A percentile compares a stretch with the other conserved stretches of the same genome.
Conservation (phyloP, 345 rosid genomes). For the Geranium rotundifolium region DNA sequence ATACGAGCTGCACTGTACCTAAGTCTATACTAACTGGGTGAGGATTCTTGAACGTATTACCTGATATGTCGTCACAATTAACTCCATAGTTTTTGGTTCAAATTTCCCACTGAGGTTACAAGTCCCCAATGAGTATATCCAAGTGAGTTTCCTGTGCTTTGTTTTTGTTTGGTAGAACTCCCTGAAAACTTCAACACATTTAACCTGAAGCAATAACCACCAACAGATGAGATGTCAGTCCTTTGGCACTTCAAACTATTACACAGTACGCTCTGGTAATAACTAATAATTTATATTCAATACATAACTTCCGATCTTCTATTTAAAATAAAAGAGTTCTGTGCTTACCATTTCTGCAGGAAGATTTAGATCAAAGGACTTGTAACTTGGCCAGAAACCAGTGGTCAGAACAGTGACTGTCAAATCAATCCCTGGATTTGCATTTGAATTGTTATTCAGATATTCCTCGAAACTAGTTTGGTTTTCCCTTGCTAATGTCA, state of each 20-base stretch:
- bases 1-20: background rate
- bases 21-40: background rate
- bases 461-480: slow-evolving; percentile 64
- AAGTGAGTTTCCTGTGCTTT: slow-evolving; percentile 57
- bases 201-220: slow-evolving; percentile 34
- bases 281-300: background rate
- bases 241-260: background rate
- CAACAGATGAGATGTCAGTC: background rate
- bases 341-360: slow-evolving; percentile 65
- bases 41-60: slow-evolving; percentile 17
- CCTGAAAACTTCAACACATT: slow-evolving; percentile 53
- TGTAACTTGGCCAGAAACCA: slow-evolving; percentile 90
- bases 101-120: slow-evolving; percentile 53
- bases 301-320: background rate
- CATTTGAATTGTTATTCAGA: slow-evolving; percentile 38
- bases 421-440: slow-evolving; percentile 67
- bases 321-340: background rate
- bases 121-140: slow-evolving; percentile 61
- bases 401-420: slow-evolving; percentile 79
- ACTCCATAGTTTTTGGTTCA: slow-evolving; percentile 48
- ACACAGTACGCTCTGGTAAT: background rate
- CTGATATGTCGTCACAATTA: slow-evolving; percentile 75
- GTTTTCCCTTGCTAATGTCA: slow-evolving; percentile 77
- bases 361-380: slow-evolving; percentile 66
- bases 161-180: slow-evolving; percentile 51